Evolutionary conservation across 2,329 filamentous ascomycete species (phyloP).

Genomic region (Cladosporium sp.): DNA sequence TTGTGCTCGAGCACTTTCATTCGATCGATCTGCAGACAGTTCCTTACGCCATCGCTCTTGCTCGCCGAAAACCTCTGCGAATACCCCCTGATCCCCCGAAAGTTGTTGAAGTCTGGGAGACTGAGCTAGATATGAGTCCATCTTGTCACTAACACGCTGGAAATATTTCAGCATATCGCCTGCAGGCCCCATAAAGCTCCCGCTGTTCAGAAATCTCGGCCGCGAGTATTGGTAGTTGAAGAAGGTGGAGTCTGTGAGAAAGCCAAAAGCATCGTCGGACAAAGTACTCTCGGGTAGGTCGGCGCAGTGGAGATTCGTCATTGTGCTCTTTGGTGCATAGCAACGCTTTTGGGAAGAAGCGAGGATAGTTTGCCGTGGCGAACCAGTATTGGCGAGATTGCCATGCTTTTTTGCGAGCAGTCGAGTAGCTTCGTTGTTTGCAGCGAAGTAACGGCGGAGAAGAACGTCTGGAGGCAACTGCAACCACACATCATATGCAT

Average conservation of each 20-base stretch:
- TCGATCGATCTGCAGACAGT: background rate
- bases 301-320: conserved; percentile 13
- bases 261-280: conserved; percentile 13
- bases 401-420: background rate
- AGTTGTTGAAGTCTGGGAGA: background rate
- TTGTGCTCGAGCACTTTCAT: background rate
- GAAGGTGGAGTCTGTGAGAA: conserved; percentile 4
- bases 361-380: background rate
- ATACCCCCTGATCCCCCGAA: conserved; percentile 16
- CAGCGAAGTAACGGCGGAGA: background rate
- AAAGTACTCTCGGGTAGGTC: conserved; percentile 8
- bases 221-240: conserved; percentile 3
- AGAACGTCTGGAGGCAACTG: background rate
- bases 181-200: conserved; percentile 17
- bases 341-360: conserved; percentile 2
- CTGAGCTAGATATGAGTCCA: background rate
- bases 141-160: conserved; percentile 3
- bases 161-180: conserved; percentile 15
- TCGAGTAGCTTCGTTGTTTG: background rate
- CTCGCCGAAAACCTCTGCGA: conserved; percentile 17
- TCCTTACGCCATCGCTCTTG: conserved; percentile 14
- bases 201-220: conserved; percentile 17
- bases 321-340: background rate
- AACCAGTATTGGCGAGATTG: no score
- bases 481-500: conserved; percentile 46